Conservation (phyloP, 2,329 filamentous ascomycete genomes). For the Epichloe aotearoae region DNA sequence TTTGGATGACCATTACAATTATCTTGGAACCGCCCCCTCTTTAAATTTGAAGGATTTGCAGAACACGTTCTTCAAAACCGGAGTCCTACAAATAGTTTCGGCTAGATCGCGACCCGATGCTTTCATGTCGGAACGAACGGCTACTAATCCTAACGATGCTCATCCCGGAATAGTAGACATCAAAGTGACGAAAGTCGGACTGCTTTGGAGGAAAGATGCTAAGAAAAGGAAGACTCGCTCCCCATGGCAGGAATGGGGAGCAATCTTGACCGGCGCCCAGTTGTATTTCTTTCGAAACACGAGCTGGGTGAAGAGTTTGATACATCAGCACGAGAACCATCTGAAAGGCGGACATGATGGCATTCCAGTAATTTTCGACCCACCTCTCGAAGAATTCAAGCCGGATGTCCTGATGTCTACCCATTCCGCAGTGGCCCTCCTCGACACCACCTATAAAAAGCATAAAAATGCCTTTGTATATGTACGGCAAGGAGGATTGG, state of each 20-base stretch:
- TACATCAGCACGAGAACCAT: slow-evolving; percentile 76
- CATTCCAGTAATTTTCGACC: slow-evolving; percentile 76
- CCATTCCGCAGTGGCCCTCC: slow-evolving; percentile 76
- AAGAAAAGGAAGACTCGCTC: slow-evolving; percentile 92
- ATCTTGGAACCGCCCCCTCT: slow-evolving; percentile 61
- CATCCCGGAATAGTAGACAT: slow-evolving; percentile 93
- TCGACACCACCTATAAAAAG: slow-evolving; percentile 78
- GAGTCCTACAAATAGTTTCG: slow-evolving; percentile 88
- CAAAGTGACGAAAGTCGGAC: slow-evolving; percentile 89
- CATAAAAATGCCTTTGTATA: slow-evolving; percentile 94
- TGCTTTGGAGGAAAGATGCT: slow-evolving; percentile 84
- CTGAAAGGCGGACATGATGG: slow-evolving; percentile 63
- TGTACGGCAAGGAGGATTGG: slow-evolving; percentile 70
- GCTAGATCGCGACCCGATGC: slow-evolving; percentile 86
- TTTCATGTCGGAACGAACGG: slow-evolving; percentile 80
- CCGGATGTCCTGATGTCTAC: slow-evolving; percentile 89
- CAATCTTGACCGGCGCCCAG: slow-evolving; percentile 89
- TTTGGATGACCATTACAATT: slow-evolving; percentile 83
- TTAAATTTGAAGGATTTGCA: slow-evolving; percentile 74
- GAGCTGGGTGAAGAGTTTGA: slow-evolving; percentile 79
- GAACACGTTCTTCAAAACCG: slow-evolving; percentile 80
- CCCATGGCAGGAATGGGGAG: slow-evolving; percentile 98
- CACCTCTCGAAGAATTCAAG: slow-evolving; percentile 82
- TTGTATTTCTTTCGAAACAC: slow-evolving; percentile 94
- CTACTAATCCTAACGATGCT: slow-evolving; percentile 72